These are phyloP conservation scores for Gaertneriomyces semiglobifer DNA, from an alignment of 192 early-diverging fungal species.

Conservation along the genomic window DNA sequence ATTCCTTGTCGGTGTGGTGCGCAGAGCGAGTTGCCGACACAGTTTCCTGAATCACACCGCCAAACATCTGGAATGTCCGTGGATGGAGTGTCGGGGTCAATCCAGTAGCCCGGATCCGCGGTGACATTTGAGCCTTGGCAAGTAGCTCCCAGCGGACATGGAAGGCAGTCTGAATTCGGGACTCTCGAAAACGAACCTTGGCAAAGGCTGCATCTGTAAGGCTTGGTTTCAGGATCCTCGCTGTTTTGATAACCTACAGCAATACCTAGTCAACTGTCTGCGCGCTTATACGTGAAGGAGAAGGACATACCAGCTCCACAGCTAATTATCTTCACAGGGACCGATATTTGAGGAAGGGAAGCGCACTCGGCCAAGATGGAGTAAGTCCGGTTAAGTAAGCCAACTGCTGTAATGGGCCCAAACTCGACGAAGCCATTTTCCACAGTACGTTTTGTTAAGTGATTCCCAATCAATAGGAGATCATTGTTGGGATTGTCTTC, in stretches of 20 bases:
- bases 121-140: slow-evolving; percentile 20
- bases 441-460: background rate
- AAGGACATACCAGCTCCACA: slow-evolving; percentile 8
- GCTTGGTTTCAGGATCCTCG: slow-evolving; percentile 4
- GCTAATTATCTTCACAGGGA: slow-evolving; percentile 7
- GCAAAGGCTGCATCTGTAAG: slow-evolving; percentile 10
- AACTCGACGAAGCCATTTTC: slow-evolving; percentile 13
- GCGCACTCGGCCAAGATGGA: background rate
- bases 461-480: slow-evolving; percentile 8
- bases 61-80: slow-evolving; percentile 13
- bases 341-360: background rate
- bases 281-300: background rate
- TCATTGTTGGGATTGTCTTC: too few relatives aligned
- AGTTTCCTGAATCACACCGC: slow-evolving; percentile 20
- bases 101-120: slow-evolving; percentile 22
- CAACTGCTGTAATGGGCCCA: slow-evolving; percentile 12
- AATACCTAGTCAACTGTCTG: background rate
- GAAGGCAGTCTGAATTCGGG: slow-evolving; percentile 14
- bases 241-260: slow-evolving; percentile 4
- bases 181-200: slow-evolving; percentile 11
- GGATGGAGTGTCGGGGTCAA: slow-evolving; percentile 1
- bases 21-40: slow-evolving; percentile 11
- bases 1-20: slow-evolving; percentile 16
- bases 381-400: slow-evolving; percentile 4
- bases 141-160: slow-evolving; percentile 17